Base-by-base conservation (phyloP, 164 flowering plant species). In the Aristolochia fimbriata region DNA sequence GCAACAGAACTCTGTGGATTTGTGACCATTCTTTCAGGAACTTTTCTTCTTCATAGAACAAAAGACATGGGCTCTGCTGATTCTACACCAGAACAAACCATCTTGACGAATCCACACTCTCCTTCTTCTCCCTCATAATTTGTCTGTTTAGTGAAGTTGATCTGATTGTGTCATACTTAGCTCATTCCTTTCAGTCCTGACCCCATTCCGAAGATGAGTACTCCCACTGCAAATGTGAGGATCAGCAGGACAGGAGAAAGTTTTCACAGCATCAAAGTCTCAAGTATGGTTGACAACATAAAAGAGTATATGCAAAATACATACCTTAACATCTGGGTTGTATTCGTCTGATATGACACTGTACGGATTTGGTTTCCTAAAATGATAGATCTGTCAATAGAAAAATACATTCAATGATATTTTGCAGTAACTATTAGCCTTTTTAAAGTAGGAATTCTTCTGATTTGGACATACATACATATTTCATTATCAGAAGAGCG, bases 11-110 rank as follows among this genome's bases (percentile, higher is more conserved):
- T 87, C 55, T 81, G 90, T 51, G 95, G 95, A 19, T 87, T 87
- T 59, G 76, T 87, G 23, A 84, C 91, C 22, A 87, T 87, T 63
- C 72, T 87, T 17, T 72, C 85, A 0, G 95, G 95, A n/a, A 83
- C 88, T 5, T 87, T 87, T 62, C 85, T 87, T 59, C 94, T 87
- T 37, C 94, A 87, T 77, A 84, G 73, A 59, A 87, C 88, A 14
- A 83, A 73, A 53, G 88, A 87, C 55, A 81, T 87, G 95, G 91
- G 83, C 47, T 65, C 68, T 19, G 61, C 48, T 27, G 19, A 24
- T 27, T 19, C 45, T 17, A 17, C 20, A 12, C 8, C 14, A 30
- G 59, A 56, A 56, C 59, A 17, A 15, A 30, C 59, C n/a, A 30
- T 15, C 19, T 56, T 56, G 19, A n/a, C 59, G 6, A 30, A 30